Base-by-base conservation (phyloP, 768 basidiomycete species). In the Lanmaoa pseudosensibilis region DNA sequence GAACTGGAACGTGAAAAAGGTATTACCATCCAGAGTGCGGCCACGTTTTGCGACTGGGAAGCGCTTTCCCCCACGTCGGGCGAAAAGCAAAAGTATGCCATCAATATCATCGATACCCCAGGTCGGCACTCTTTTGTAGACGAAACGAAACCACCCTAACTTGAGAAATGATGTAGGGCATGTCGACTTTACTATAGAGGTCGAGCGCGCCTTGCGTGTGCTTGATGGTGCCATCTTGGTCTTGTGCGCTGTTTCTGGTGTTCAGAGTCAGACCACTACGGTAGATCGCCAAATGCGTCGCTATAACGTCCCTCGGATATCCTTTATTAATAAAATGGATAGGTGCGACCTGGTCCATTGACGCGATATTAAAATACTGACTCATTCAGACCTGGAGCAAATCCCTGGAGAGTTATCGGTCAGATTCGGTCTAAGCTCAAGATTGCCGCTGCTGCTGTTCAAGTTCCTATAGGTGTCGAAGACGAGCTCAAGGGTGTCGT, bases 141-240 rank as follows among this genome's bases (percentile, higher is more conserved):
- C 10, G 19, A 32, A 19, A 1, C 12, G 2, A 7, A 38, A 21
- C 27, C 32, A 1, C 36, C 44, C 32, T 54, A 47, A 57, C 21
- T 39, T 21, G 37, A 19, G 13, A 10, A 46, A 49, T 41, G 56
- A 23, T 60, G n/a, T 54, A 94, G 94, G 95, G 64, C 97, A 99
- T 79, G 97, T 99, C 60, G 97, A 99, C 73, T 99, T 99, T 69
- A 99, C 97, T 2, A 98, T 99, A 63, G 97, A 99, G 73, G 97
- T 99, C 9, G 97, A 99, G 73, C 86, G 97, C 16, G 97, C 97
- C 25, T 78, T 99, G 48, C 86, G 97, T 49, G 97, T 98, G 9
- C 78, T 99, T 59, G 97, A 99, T 71, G 97, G 97, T 59, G 97
- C 97, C 50, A 88, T 98, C 46, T 73, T 99, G 67, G 97, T 99